Conservation (phyloP, 192 early-diverging fungal genomes). For the Entophlyctis helioformis region DNA sequence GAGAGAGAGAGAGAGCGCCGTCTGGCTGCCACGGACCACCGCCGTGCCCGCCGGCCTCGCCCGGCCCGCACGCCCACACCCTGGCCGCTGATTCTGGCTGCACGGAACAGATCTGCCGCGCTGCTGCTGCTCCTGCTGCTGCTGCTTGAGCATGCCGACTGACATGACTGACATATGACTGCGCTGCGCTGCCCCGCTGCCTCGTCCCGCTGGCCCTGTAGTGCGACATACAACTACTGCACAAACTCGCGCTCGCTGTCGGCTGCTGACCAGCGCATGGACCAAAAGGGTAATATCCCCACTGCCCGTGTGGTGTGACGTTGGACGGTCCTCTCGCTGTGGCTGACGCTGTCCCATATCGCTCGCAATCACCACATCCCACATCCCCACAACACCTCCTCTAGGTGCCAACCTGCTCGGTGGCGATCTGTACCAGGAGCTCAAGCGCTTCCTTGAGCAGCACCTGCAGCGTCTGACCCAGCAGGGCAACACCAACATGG, state of each 20-base stretch:
- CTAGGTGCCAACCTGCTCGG: conserved; percentile 43
- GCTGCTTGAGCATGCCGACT: too few species aligned
- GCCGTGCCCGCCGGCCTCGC: too few species aligned
- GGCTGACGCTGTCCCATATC: too few species aligned
- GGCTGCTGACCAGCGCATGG: conserved; percentile 1
- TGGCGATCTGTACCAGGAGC: conserved; percentile 47
- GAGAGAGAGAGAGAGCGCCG: too few species aligned
- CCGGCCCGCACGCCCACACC: too few species aligned
- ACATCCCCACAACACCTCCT: background rate
- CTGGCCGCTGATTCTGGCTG: too few species aligned
- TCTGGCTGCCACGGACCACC: too few species aligned
- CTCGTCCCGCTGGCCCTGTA: conserved; percentile 4
- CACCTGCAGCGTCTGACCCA: conserved; percentile 34
- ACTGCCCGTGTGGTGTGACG: background rate
- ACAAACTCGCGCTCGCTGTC: conserved; percentile 31
- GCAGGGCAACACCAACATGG: conserved; percentile 50
- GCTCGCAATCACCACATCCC: conserved; percentile 1
- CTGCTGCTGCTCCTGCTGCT: too few species aligned
- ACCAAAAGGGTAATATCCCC: conserved; percentile 8
- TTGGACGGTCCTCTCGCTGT: too few species aligned
- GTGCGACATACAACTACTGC: conserved; percentile 69
- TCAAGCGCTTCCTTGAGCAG: conserved; percentile 40
- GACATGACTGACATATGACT: too few species aligned
- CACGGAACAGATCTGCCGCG: too few species aligned
- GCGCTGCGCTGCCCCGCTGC: too few species aligned